Percentiles rank a stretch among this genome's conserved stretches.
Evolutionary conservation across 164 flowering plant genomes (phyloP).

Genomic region (Vitis rupestris): DNA sequence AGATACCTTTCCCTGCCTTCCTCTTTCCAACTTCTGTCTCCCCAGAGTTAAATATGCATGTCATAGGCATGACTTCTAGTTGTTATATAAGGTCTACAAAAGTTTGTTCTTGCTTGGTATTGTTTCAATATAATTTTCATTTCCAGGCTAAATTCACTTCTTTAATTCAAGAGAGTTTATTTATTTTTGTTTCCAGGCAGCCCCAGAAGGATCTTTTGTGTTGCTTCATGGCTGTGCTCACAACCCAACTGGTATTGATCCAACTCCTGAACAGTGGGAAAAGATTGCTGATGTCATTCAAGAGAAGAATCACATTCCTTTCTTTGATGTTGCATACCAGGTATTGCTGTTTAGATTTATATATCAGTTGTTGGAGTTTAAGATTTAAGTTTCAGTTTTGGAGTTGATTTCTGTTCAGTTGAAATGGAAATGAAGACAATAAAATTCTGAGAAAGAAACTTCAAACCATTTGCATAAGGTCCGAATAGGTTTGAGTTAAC

Average conservation of each 20-base stretch:
- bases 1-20: no score
- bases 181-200: constrained; percentile 50
- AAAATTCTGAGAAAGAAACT: no score
- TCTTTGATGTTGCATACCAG: constrained; percentile 99
- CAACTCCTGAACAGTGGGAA: constrained; percentile 91
- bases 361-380: background rate
- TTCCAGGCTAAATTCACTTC: background rate
- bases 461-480: no score
- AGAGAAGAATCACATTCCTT: constrained; percentile 92
- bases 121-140: no score
- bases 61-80: no score
- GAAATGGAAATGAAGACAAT: background rate
- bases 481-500: no score
- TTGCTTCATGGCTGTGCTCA: constrained; percentile 99
- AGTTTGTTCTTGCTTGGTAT: no score
- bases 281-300: constrained; percentile 94
- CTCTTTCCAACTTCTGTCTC: no score
- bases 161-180: background rate
- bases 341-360: constrained; percentile 28
- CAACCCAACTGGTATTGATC: constrained; percentile 99
- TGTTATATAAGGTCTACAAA: no score
- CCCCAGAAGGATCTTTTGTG: constrained; percentile 89
- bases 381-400: background rate
- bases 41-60: no score
- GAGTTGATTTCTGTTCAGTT: background rate